These are phyloP conservation scores for Ceratocystis destructans DNA, from an alignment of 2,329 filamentous ascomycete genomes.

Conservation along the genomic window DNA sequence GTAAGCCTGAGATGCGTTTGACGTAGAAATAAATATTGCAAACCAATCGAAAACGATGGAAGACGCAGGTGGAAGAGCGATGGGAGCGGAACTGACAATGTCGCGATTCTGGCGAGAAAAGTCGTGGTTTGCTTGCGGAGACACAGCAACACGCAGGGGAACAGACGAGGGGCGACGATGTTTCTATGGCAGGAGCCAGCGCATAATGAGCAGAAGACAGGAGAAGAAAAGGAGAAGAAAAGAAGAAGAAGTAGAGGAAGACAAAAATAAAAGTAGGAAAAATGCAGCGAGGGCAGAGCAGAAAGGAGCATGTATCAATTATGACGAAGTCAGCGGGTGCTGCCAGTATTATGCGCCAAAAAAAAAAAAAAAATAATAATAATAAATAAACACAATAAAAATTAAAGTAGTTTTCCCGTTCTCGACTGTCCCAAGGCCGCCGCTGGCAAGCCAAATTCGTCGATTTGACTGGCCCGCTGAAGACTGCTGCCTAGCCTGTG, in stretches of 20 bases:
- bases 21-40: background rate
- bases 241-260: background rate
- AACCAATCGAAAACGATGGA: background rate
- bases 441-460: background rate
- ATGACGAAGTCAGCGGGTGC: too few relatives aligned
- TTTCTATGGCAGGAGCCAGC: background rate
- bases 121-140: too few relatives aligned
- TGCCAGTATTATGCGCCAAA: background rate
- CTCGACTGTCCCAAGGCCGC: background rate
- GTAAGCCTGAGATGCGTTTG: background rate
- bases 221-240: constrained; percentile 14
- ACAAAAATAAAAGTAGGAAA: background rate
- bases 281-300: background rate
- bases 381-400: constrained; percentile 3
- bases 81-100: too few relatives aligned
- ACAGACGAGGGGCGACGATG: too few relatives aligned
- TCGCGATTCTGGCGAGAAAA: too few relatives aligned
- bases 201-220: background rate
- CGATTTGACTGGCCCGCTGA: constrained; percentile 13
- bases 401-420: background rate
- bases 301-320: background rate
- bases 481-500: constrained; percentile 13
- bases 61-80: background rate
- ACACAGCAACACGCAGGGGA: too few relatives aligned
- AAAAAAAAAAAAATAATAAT: background rate